Evolutionary conservation across 345 rosid genomes (phyloP).

Genomic region (Kandelia obovata): DNA sequence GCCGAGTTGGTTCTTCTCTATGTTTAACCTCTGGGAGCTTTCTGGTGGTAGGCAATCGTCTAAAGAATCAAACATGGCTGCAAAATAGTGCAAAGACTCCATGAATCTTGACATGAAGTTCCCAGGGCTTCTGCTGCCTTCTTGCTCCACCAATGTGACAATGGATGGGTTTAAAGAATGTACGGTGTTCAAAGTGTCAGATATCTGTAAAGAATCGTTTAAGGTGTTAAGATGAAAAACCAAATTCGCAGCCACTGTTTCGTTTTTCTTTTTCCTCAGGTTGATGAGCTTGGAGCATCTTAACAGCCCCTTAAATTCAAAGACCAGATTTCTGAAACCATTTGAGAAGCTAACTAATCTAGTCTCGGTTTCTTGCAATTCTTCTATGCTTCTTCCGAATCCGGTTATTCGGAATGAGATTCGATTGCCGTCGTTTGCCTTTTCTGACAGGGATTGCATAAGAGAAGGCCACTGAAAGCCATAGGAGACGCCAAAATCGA

Average conservation of each 20-base stretch:
- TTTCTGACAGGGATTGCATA: constrained; percentile 64
- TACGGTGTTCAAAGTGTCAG: constrained; percentile 41
- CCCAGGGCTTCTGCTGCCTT: constrained; percentile 40
- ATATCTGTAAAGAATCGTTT: constrained; percentile 24
- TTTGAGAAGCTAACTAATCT: constrained; percentile 51
- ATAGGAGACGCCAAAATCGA: constrained; percentile 55
- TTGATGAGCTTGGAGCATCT: constrained; percentile 32
- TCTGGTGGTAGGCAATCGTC: constrained; percentile 58
- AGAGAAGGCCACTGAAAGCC: constrained; percentile 78
- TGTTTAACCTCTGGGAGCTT: constrained; percentile 46
- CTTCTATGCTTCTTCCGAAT: constrained; percentile 43
- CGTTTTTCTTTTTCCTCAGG: constrained; percentile 44
- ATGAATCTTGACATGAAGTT: constrained; percentile 56
- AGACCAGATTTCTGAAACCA: constrained; percentile 43
- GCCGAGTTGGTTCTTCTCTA: constrained; percentile 63
- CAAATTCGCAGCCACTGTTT: constrained; percentile 55
- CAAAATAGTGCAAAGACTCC: constrained; percentile 60
- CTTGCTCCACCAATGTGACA: constrained; percentile 54
- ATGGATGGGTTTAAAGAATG: constrained; percentile 47
- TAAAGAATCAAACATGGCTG: constrained; percentile 69
- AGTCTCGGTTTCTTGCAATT: constrained; percentile 53
- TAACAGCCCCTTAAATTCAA: constrained; percentile 55
- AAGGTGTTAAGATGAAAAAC: constrained; percentile 47
- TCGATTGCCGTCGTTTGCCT: constrained; percentile 31
- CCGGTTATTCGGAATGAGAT: constrained; percentile 48